A percentile compares a stretch with the other conserved stretches of the same genome.
phyloP scores from a whole-genome alignment of 2,329 filamentous ascomycete species.

The Phialocephala sp. region DNA sequence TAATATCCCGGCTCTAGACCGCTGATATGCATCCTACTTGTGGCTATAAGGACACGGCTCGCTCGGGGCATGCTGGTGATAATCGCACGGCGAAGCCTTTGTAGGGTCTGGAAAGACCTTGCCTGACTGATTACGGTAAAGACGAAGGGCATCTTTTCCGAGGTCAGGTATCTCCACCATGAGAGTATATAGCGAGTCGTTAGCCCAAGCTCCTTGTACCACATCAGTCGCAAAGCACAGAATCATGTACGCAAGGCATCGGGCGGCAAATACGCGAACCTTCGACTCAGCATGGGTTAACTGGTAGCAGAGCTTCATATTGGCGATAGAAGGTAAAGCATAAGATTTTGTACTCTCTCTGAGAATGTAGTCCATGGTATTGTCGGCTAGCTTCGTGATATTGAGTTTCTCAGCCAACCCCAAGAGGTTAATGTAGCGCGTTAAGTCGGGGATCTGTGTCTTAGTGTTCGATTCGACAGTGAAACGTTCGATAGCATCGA shows the following conservation, averaged over 20 bases:
- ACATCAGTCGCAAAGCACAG: not conserved
- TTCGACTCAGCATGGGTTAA: not conserved
- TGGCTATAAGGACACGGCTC: not conserved
- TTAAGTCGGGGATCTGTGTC: too few species aligned
- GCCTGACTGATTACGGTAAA: not conserved
- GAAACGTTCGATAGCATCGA: not conserved
- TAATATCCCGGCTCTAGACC: too few species aligned
- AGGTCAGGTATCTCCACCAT: not conserved
- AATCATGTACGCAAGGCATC: not conserved
- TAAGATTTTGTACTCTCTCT: too few species aligned
- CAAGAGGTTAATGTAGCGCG: not conserved
- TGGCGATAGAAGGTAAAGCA: not conserved
- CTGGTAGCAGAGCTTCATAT: not conserved
- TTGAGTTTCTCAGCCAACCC: not conserved
- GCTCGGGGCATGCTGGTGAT: constrained; percentile 7
- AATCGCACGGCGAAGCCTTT: not conserved
- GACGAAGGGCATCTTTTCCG: not conserved
- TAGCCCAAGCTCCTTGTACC: too few species aligned
- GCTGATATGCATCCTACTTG: too few species aligned
- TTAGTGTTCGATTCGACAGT: too few species aligned
- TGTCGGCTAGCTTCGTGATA: not conserved
- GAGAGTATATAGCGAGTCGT: too few species aligned
- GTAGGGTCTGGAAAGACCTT: not conserved
- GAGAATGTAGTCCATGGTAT: not conserved
- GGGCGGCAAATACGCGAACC: not conserved